A percentile compares a stretch with the other conserved stretches of the same genome.
phyloP scores from a whole-genome alignment of 345 rosid genomes.

The Citrus medica region DNA sequence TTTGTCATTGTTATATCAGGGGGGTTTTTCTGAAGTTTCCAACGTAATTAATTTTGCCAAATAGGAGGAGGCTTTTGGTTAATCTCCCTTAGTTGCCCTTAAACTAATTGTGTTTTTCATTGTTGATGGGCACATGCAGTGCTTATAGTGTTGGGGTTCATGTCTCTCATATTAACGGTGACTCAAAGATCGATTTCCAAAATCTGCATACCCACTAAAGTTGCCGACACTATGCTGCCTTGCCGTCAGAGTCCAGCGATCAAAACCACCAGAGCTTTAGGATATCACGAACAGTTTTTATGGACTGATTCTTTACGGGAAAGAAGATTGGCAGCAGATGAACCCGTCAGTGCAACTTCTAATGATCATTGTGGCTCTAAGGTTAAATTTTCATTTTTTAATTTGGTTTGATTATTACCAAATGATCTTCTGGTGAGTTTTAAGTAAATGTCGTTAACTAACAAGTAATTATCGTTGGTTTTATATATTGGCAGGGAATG shows the following conservation, averaged over 20 bases:
- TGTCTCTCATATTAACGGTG: slow-evolving; percentile 65
- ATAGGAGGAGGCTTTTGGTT: neutral
- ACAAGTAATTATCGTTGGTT: neutral
- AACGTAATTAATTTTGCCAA: too few species aligned
- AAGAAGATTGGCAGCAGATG: slow-evolving; percentile 28
- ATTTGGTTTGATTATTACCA: neutral
- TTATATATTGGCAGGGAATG: slow-evolving; percentile 39
- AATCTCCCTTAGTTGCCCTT: neutral
- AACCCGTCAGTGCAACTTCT: neutral
- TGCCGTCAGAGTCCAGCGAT: slow-evolving; percentile 20
- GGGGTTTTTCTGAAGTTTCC: too few species aligned
- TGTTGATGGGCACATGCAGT: slow-evolving; percentile 32
- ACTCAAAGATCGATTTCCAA: slow-evolving; percentile 42
- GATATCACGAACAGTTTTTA: neutral
- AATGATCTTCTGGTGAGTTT: neutral
- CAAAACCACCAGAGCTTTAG: slow-evolving; percentile 19
- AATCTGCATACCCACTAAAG: slow-evolving; percentile 50
- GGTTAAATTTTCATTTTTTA: slow-evolving; percentile 24
- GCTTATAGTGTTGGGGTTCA: slow-evolving; percentile 69
- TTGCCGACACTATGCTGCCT: slow-evolving; percentile 59
- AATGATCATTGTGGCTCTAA: slow-evolving; percentile 37
- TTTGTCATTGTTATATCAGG: too few species aligned
- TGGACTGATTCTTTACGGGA: neutral
- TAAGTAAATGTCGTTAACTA: neutral
- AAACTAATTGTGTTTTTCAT: neutral